Base-by-base conservation (phyloP, 495 filamentous ascomycete genomes). In the Aspergillus baeticus region DNA sequence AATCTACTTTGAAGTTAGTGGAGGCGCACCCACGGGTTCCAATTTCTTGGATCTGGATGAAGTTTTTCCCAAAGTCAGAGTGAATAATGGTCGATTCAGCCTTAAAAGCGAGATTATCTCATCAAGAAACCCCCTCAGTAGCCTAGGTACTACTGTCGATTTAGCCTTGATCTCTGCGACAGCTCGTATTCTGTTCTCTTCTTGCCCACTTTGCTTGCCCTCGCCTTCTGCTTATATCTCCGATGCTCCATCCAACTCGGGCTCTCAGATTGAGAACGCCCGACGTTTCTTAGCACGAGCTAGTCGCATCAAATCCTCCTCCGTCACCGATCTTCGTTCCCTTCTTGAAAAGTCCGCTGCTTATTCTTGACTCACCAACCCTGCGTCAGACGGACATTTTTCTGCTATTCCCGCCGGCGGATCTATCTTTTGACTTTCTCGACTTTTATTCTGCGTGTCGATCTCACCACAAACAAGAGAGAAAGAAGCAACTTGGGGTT, bases 321-420 rank as follows among this genome's bases (percentile, higher is more conserved):
- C 42, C 42, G 14, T 46, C 43, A 11, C 43, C 43, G 22, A 46
- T 46, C 43, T 6, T 38, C 20, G 21, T 33, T 46, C 26, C n/a
- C 41, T 44, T 17, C 6, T 22, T 29, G 26, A 29, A 18, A 17
- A 43, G 2, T 43, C 18, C 39, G 8, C 22, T 33, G 20, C 22
- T 33, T 33, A 31, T 46, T 33, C 26, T 33, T 26, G 42, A 46
- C 22, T 33, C 23, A 33, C 15, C 43, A 18, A 33, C 43, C 15
- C 43, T 33, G 15, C 31, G 20, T 39, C 51, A 44, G 51, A 45
- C 41, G 41, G 41, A 43, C 46, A 37, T 38, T 50, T 38, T 50
- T 31, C 20, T 38, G 34, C 29, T 34, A 1, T 47, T 31, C 44
- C 31, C 22, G 22, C 15, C 13, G 14, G 38, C 38, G 6, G 38